Percentiles rank a stretch among this genome's conserved stretches.
phyloP scores from a whole-genome alignment of 805 yeast species.

The Lachancea quebecensis region DNA sequence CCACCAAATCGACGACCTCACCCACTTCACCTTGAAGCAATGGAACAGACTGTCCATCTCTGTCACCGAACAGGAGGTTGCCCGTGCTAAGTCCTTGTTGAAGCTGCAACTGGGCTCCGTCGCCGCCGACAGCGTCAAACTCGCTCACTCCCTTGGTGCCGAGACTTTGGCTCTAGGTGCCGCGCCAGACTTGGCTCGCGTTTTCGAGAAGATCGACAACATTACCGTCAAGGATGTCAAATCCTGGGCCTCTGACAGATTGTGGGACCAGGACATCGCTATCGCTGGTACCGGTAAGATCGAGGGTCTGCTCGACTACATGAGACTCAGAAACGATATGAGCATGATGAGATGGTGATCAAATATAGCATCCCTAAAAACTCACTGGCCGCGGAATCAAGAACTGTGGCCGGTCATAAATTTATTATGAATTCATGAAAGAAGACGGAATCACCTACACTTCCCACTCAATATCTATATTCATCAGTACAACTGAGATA shows the following conservation, averaged over 20 bases:
- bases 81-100: conserved; percentile 66
- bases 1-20: conserved; percentile 59
- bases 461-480: conserved; percentile 2
- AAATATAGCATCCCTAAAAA: not conserved
- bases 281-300: conserved; percentile 80
- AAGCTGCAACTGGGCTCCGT: conserved; percentile 54
- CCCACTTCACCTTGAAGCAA: conserved; percentile 76
- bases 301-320: conserved; percentile 77
- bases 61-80: conserved; percentile 68
- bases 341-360: conserved; percentile 75
- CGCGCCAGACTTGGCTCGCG: conserved; percentile 53
- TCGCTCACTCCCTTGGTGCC: conserved; percentile 52
- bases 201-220: conserved; percentile 55
- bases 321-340: conserved; percentile 83
- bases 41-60: conserved; percentile 82
- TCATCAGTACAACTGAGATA: conserved; percentile 7
- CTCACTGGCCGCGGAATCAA: not conserved
- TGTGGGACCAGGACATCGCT: conserved; percentile 84
- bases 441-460: conserved; percentile 4
- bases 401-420: not conserved
- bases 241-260: conserved; percentile 66
- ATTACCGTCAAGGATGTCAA: conserved; percentile 53
- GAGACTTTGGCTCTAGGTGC: conserved; percentile 55
- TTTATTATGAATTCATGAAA: conserved; percentile 8
- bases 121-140: conserved; percentile 43